Evolutionary conservation across 805 yeast species (phyloP).

Genomic region (Zygotorulaspora danielsina): DNA sequence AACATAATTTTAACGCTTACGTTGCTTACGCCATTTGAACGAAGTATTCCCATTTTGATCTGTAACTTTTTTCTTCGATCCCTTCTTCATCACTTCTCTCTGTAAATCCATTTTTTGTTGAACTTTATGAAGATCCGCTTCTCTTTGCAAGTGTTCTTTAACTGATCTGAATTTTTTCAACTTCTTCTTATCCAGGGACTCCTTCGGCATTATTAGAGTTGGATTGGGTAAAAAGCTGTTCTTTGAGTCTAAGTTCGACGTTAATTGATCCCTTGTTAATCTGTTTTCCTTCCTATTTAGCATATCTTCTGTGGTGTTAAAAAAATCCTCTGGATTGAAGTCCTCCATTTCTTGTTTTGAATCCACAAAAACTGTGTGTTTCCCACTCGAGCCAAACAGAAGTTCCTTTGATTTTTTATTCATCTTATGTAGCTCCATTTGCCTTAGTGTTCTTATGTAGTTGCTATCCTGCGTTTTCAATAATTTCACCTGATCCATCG

Average conservation of each 20-base stretch:
- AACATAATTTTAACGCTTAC: slow-evolving; percentile 53
- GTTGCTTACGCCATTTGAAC: slow-evolving; percentile 81
- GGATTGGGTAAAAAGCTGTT: slow-evolving; percentile 5
- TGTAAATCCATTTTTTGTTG: slow-evolving; percentile 71
- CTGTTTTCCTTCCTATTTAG: slow-evolving; percentile 68
- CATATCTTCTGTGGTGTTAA: slow-evolving; percentile 65
- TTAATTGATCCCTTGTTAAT: slow-evolving; percentile 56
- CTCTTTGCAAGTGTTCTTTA: slow-evolving; percentile 65
- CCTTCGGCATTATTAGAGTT: slow-evolving; percentile 33
- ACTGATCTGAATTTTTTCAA: slow-evolving; percentile 56
- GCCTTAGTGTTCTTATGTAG: slow-evolving; percentile 73
- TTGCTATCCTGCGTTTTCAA: slow-evolving; percentile 88
- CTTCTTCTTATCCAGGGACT: slow-evolving; percentile 48
- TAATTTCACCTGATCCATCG: slow-evolving; percentile 72
- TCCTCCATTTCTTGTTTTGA: slow-evolving; percentile 47
- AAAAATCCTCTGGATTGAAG: slow-evolving; percentile 62
- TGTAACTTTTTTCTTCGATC: slow-evolving; percentile 72
- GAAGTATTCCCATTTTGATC: slow-evolving; percentile 62
- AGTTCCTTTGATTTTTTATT: slow-evolving; percentile 45
- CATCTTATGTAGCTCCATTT: slow-evolving; percentile 62
- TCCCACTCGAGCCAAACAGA: slow-evolving; percentile 55
- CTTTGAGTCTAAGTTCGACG: slow-evolving; percentile 33
- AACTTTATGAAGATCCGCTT: slow-evolving; percentile 59
- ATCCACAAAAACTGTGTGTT: slow-evolving; percentile 85
- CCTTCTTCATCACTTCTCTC: slow-evolving; percentile 85